A percentile compares a stretch with the other conserved stretches of the same genome.
phyloP scores from a whole-genome alignment of 1,139 yeast species.

The Candida albicans region DNA sequence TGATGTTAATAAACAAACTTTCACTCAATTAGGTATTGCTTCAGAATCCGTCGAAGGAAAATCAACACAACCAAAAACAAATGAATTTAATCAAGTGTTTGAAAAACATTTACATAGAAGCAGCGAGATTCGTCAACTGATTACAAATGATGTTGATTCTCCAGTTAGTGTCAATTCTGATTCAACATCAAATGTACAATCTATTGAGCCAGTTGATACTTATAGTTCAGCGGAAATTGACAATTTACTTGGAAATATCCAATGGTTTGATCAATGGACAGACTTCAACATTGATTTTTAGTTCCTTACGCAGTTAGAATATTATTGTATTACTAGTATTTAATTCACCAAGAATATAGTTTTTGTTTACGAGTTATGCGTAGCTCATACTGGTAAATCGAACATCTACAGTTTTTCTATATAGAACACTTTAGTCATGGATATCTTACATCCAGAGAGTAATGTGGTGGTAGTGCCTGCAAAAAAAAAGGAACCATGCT shows the following conservation, averaged over 20 bases:
- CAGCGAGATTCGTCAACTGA: slow-evolving; percentile 5
- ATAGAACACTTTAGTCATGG: no score
- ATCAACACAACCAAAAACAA: slow-evolving; percentile 1
- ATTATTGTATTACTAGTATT: neutral
- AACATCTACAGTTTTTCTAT: no score
- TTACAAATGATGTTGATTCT: slow-evolving; percentile 9
- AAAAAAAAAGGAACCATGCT: no score
- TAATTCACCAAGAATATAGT: neutral
- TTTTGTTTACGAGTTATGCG: no score
- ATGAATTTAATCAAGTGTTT: slow-evolving; percentile 23
- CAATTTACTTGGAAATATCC: slow-evolving; percentile 44
- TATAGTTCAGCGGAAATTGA: slow-evolving; percentile 21
- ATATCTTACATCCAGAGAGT: no score
- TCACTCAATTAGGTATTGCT: slow-evolving; percentile 43
- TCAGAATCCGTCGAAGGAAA: slow-evolving; percentile 14
- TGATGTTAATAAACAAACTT: slow-evolving; percentile 51
- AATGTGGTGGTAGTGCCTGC: no score
- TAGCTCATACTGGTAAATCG: no score
- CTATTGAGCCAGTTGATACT: slow-evolving; percentile 12
- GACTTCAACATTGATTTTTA: slow-evolving; percentile 28
- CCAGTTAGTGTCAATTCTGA: slow-evolving; percentile 13
- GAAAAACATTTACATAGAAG: slow-evolving; percentile 24
- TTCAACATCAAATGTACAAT: slow-evolving; percentile 4
- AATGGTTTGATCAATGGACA: slow-evolving; percentile 59
- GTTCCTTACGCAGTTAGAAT: neutral